A percentile compares a stretch with the other conserved stretches of the same genome.
phyloP scores from a whole-genome alignment of 305 asterid genomes.

The Fraxinus sp. region DNA sequence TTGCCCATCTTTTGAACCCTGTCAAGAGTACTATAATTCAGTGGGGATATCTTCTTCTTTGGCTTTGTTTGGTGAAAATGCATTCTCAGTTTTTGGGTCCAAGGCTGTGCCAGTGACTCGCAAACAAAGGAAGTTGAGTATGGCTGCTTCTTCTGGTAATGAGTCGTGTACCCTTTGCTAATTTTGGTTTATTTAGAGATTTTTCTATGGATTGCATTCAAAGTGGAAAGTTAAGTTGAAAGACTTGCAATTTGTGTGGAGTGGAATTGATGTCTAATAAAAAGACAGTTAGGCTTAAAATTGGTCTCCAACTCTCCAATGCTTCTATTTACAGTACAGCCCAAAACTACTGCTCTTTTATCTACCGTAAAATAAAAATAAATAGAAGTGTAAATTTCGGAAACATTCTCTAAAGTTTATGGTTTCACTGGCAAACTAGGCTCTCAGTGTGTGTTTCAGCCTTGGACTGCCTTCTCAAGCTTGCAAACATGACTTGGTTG shows the following conservation, averaged over 20 bases:
- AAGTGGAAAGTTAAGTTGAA: background rate
- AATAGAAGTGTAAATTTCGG: background rate
- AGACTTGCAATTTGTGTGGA: background rate
- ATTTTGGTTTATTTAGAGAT: background rate
- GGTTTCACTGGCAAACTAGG: background rate
- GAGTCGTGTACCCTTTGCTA: background rate
- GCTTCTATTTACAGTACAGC: background rate
- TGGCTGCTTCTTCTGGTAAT: conserved; percentile 30
- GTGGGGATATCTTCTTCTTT: conserved; percentile 26
- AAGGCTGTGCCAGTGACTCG: conserved; percentile 22
- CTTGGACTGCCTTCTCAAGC: background rate
- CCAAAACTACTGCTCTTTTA: background rate
- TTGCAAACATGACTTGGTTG: background rate
- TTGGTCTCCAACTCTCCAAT: background rate
- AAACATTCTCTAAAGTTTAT: background rate
- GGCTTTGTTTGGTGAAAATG: conserved; percentile 27
- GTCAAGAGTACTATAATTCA: conserved; percentile 29
- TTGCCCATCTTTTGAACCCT: conserved; percentile 36
- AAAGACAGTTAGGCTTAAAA: background rate
- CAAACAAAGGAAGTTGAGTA: conserved; percentile 23
- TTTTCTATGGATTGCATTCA: background rate
- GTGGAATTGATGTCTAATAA: background rate
- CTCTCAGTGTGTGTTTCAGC: background rate
- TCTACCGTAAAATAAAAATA: no score
- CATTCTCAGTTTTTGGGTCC: conserved; percentile 28